Evolutionary conservation across 345 rosid genomes (phyloP).

Genomic region (Salix purpurea): DNA sequence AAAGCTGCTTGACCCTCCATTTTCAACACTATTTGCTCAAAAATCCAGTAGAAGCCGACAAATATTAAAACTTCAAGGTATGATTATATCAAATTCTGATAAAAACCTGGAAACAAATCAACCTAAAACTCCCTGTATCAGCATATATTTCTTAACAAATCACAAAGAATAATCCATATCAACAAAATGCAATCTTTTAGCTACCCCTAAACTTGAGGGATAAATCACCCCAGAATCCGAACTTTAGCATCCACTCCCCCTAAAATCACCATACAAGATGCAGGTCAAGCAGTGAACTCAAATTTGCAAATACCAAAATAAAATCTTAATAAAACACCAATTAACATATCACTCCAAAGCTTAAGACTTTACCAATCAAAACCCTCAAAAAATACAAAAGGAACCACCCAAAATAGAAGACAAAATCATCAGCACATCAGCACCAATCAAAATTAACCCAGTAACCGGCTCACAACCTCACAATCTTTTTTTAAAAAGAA

Average conservation of each 20-base stretch:
- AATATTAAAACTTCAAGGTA: constrained; percentile 12
- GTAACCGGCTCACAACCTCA: not conserved
- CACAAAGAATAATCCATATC: not conserved
- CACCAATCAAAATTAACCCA: constrained; percentile 26
- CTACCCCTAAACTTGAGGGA: constrained; percentile 10
- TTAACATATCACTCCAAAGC: constrained; percentile 37
- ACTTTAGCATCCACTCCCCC: constrained; percentile 12
- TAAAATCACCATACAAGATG: constrained; percentile 2
- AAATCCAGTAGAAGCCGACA: constrained; percentile 1
- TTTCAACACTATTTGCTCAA: constrained; percentile 10
- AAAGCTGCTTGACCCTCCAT: constrained; percentile 50
- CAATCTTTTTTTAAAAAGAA: not conserved
- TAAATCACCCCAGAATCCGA: constrained; percentile 8
- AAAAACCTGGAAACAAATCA: constrained; percentile 15
- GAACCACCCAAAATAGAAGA: constrained; percentile 21
- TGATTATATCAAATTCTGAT: constrained; percentile 21
- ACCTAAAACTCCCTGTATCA: constrained; percentile 20
- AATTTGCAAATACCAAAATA: constrained; percentile 15
- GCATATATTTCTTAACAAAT: constrained; percentile 3
- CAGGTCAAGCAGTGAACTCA: constrained; percentile 12
- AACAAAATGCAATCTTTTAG: not conserved
- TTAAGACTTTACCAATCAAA: constrained; percentile 1
- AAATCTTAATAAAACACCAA: constrained; percentile 22
- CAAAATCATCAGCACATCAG: not conserved
- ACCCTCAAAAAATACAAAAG: constrained; percentile 10